These are phyloP conservation scores for Penstemon barbatus DNA, from an alignment of 257 asterid genomes.

Conservation along the genomic window DNA sequence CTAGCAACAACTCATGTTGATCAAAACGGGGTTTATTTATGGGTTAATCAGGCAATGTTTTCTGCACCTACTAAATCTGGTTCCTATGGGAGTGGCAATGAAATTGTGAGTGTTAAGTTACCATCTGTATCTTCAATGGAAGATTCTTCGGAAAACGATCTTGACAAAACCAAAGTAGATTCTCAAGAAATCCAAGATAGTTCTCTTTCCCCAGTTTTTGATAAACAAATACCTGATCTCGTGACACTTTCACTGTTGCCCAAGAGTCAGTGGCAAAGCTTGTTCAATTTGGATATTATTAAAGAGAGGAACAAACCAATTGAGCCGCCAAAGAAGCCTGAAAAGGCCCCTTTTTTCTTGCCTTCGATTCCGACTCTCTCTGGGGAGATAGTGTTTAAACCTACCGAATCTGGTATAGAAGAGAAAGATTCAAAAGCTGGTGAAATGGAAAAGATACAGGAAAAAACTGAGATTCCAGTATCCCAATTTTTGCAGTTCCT, in stretches of 20 bases:
- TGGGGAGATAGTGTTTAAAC: conserved; percentile 69
- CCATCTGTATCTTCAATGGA: conserved; percentile 62
- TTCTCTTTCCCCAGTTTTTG: conserved; percentile 33
- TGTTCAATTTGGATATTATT: conserved; percentile 85
- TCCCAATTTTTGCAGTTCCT: conserved; percentile 67
- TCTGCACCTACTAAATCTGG: conserved; percentile 56
- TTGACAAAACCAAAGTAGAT: conserved; percentile 34
- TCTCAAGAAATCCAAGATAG: conserved; percentile 37
- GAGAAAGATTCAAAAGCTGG: conserved; percentile 46
- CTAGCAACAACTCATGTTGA: conserved; percentile 85
- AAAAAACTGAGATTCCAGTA: conserved; percentile 38
- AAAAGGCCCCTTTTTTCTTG: conserved; percentile 86
- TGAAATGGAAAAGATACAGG: conserved; percentile 31
- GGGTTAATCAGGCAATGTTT: conserved; percentile 93
- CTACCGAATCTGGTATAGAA: conserved; percentile 46
- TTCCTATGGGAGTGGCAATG: conserved; percentile 72
- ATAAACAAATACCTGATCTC: conserved; percentile 70
- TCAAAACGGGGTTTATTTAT: conserved; percentile 81
- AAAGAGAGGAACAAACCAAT: conserved; percentile 90
- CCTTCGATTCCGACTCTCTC: conserved; percentile 83
- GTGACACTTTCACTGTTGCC: conserved; percentile 88
- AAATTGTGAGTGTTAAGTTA: conserved; percentile 51
- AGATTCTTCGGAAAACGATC: conserved; percentile 37
- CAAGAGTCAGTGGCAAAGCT: conserved; percentile 93
- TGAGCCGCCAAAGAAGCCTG: conserved; percentile 95